These are phyloP conservation scores for Dactylella cylindrospora DNA, from an alignment of 2,329 filamentous ascomycete genomes.

Conservation along the genomic window DNA sequence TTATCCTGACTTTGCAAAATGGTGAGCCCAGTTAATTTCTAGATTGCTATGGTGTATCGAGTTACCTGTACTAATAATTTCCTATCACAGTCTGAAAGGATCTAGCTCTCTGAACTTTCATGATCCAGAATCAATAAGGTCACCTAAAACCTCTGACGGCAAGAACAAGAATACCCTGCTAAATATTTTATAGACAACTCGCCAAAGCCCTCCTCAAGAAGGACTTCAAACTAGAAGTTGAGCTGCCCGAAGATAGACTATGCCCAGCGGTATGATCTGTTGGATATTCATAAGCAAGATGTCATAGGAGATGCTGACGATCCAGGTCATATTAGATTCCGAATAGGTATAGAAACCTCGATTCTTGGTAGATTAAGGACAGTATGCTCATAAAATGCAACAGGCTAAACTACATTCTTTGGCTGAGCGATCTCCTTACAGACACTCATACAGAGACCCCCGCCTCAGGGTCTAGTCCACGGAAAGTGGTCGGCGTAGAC, in stretches of 20 bases:
- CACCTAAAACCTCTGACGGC: not conserved
- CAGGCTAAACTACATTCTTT: constrained; percentile 85
- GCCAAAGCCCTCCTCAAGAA: constrained; percentile 74
- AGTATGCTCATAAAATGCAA: constrained; percentile 46
- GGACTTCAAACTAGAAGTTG: constrained; percentile 72
- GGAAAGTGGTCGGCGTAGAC: constrained; percentile 71
- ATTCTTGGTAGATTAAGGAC: not conserved
- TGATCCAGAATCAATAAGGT: constrained; percentile 73
- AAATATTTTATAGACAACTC: constrained; percentile 58
- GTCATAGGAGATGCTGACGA: constrained; percentile 1
- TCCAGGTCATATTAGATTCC: constrained; percentile 30
- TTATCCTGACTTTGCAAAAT: constrained; percentile 63
- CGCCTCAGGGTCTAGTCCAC: constrained; percentile 54
- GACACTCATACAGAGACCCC: constrained; percentile 62
- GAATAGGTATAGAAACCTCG: constrained; percentile 42
- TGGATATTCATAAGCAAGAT: not conserved
- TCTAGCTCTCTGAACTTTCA: constrained; percentile 74
- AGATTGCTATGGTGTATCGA: constrained; percentile 13
- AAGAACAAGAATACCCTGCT: not conserved
- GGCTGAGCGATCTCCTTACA: constrained; percentile 73
- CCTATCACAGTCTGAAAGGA: constrained; percentile 54
- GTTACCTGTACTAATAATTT: constrained; percentile 3
- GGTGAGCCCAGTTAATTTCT: constrained; percentile 38
- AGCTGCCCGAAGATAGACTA: constrained; percentile 74
- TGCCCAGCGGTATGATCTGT: constrained; percentile 71